Evolutionary conservation across 2,329 filamentous ascomycete genomes (phyloP), one percentile per base, ranked within the genome.

Genomic region (Endoconidiophora laricicola): DNA sequence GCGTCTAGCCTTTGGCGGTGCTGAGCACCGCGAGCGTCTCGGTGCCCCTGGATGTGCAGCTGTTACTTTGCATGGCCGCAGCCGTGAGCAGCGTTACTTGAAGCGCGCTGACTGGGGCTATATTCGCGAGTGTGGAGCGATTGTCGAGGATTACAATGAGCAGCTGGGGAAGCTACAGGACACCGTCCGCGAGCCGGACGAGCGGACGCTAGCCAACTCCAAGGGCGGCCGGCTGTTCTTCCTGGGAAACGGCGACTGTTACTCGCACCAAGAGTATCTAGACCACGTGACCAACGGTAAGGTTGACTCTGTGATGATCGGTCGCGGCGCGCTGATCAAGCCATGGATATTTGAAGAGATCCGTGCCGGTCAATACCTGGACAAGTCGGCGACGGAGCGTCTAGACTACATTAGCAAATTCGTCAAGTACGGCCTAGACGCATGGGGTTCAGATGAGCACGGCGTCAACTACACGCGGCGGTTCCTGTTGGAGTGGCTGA

Each of bases 311-410:
- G 84, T 94, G 61, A 96, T 98, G 91, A 79, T 96, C 54, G 91
- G 81, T n/a, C 84, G 91, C 54, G 91, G 91, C 51, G 91, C 91
- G 7, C 74, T 98, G 52, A 86, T 96, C 67, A 98, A 98, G 68
- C 91, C 91, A 1, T 98, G 91, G 91, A 72, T 98, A 55, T 98
- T 96, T 61, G 91, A 98, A 65, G 91, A 98, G 66, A 96, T 98
- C 50, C 78, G 85, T 57, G 76, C 79, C 55, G 83, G 84, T 4
- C 91, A 96, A 65, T 95, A 96, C 61, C 76, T 98, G 38, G 91
- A 98, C 70, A 98, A 98, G 14, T 86, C 85, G 2, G 83, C 90
- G 2, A 74, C 79, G 4, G 90, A 98, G 69, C 83, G 91, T 52
- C 74, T 98, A 26, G 67, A 70, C 36, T 87, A 94, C 60, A 71